phyloP scores from a whole-genome alignment of 2,329 filamentous ascomycete species.

The Aspergillus ibericus region DNA sequence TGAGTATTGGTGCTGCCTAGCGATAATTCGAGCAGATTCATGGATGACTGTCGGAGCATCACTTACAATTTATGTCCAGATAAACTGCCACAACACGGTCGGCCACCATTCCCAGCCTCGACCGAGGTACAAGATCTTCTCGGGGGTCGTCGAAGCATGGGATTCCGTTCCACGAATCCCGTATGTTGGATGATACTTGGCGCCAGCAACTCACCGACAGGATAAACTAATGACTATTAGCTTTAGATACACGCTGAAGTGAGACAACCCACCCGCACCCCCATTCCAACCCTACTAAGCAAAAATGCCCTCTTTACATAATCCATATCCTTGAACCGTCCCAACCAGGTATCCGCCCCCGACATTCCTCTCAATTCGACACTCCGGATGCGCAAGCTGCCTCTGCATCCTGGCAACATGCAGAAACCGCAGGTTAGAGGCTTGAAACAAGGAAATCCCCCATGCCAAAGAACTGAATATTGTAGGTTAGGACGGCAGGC shows the following conservation, averaged over 20 bases:
- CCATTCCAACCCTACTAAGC: constrained; percentile 56
- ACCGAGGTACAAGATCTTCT: constrained; percentile 39
- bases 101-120: constrained; percentile 64
- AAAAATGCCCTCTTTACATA: constrained; percentile 27
- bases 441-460: constrained; percentile 67
- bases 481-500: constrained; percentile 42
- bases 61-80: constrained; percentile 23
- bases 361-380: constrained; percentile 3
- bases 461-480: constrained; percentile 67
- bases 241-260: not conserved
- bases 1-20: constrained; percentile 34
- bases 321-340: constrained; percentile 25
- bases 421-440: constrained; percentile 62
- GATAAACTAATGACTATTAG: constrained; percentile 48
- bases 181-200: constrained; percentile 61
- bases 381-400: constrained; percentile 32
- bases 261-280: constrained; percentile 50
- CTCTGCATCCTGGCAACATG: constrained; percentile 58
- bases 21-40: not conserved
- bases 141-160: constrained; percentile 44
- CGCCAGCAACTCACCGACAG: constrained; percentile 63
- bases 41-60: not conserved
- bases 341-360: constrained; percentile 18
- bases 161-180: constrained; percentile 55
- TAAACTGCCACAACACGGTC: constrained; percentile 33